phyloP scores from a whole-genome alignment of 495 filamentous ascomycete genomes.

The Penicillium angulare region DNA sequence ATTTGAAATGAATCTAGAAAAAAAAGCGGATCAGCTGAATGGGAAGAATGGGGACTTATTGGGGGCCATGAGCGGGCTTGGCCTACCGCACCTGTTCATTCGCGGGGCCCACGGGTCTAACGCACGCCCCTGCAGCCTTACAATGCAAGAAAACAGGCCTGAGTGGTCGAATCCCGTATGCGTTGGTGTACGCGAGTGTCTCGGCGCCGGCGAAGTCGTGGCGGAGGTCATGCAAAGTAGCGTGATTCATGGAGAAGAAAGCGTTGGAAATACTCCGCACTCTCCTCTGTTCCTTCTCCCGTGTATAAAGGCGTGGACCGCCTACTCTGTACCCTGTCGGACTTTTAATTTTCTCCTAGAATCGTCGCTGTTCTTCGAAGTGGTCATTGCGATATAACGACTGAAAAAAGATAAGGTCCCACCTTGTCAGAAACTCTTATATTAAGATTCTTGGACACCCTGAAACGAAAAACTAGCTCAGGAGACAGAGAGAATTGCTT shows the following conservation, averaged over 20 bases:
- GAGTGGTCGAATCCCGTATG: constrained; percentile 4
- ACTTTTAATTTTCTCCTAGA: too few species aligned
- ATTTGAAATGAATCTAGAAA: neutral
- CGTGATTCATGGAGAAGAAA: neutral
- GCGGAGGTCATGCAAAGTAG: constrained; percentile 5
- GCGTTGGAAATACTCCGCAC: too few species aligned
- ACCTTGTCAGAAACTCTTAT: too few species aligned
- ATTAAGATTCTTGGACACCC: too few species aligned
- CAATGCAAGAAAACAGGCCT: constrained; percentile 1
- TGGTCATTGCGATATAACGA: neutral
- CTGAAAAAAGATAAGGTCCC: too few species aligned
- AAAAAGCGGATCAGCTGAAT: constrained; percentile 8
- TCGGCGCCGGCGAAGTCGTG: constrained; percentile 7
- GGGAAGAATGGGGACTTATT: neutral
- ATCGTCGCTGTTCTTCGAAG: neutral
- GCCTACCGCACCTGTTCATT: constrained; percentile 10
- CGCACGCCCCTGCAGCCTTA: constrained; percentile 30
- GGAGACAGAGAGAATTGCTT: too few species aligned
- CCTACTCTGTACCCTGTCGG: too few species aligned
- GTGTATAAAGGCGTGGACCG: too few species aligned
- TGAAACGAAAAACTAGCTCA: too few species aligned
- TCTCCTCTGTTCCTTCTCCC: too few species aligned
- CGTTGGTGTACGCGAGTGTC: constrained; percentile 1
- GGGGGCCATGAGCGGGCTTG: constrained; percentile 18
- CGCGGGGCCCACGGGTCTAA: constrained; percentile 10